Evolutionary conservation across 2,329 filamentous ascomycete genomes (phyloP).

Genomic region (Plenodomus tracheiphilus): DNA sequence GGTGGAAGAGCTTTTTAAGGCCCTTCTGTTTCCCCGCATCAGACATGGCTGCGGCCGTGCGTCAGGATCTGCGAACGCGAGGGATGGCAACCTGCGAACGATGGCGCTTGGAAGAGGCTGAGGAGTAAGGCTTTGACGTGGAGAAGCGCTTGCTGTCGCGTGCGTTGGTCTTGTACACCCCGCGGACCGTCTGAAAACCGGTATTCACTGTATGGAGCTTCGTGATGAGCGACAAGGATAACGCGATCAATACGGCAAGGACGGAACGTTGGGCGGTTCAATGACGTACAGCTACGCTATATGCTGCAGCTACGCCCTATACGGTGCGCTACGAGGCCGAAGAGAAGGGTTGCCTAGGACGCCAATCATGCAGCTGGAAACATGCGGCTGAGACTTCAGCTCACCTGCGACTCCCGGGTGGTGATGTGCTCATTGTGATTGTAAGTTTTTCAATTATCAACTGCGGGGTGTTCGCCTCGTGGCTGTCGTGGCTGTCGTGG

Average conservation of each 20-base stretch:
- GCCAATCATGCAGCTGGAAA: neutral
- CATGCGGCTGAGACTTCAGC: neutral
- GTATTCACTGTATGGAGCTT: slow-evolving; percentile 23
- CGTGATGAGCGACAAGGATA: slow-evolving; percentile 9
- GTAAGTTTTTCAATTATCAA: neutral
- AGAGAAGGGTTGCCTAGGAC: too few species aligned
- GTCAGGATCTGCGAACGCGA: slow-evolving; percentile 10
- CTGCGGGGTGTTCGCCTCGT: neutral
- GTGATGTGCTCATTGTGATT: neutral
- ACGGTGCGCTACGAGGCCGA: neutral
- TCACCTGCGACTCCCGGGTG: neutral
- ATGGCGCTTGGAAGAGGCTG: slow-evolving; percentile 24
- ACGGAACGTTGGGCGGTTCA: neutral
- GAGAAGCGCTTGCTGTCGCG: slow-evolving; percentile 13
- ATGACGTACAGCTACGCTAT: neutral
- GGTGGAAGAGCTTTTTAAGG: slow-evolving; percentile 44
- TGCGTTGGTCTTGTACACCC: slow-evolving; percentile 23
- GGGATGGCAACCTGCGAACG: slow-evolving; percentile 7
- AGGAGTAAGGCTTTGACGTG: slow-evolving; percentile 19
- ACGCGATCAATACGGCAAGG: slow-evolving; percentile 8
- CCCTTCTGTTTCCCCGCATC: slow-evolving; percentile 23
- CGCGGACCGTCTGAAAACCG: slow-evolving; percentile 19
- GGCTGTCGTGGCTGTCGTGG: neutral
- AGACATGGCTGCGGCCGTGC: slow-evolving; percentile 23
- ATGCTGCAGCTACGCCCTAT: neutral